Evolutionary conservation across 805 yeast genomes (phyloP), one percentile per base, ranked within the genome.

Genomic region (Maudiozyma barnettii): DNA sequence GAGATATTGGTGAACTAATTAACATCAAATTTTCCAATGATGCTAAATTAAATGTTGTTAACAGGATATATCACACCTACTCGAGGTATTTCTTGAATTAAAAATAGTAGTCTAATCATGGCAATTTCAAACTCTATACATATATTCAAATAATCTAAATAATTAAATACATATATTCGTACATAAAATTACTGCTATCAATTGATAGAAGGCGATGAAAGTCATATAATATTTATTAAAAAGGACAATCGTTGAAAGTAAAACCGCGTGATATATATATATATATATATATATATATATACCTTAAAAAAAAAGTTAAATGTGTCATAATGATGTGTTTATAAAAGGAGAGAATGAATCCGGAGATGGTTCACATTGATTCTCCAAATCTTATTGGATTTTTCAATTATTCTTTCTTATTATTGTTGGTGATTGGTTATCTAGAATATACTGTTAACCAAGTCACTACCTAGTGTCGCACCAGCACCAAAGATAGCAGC

Each of bases 401-500:
- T 26, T 26, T 26, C 30, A 26, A 26, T 2, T 2, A 26, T 9
- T 6, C 30, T 9, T 26, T 26, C 30, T 26, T 26, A 6, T 26
- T 26, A 26, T 12, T 9, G 30, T 6, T 9, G 7, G 30, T 26
- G 8, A 26, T 26, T 9, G 10, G 8, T 26, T 4, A 37, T 7
- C 33, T 45, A 45, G 21, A 45, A 45, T 6, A 45, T 45, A 33
- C 47, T 45, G 21, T 45, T 45, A 9, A 90, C 86, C 45, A 91
- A 57, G 58, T 84, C 88, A 41, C 86, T 75, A 60, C 98, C 98
- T 46, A 90, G 72, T 1, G 96, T 82, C 37, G 97, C 95, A 72
- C 98, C 98, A 9, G 95, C 96, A 66, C 97, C 97, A 54, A 88
- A 91, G 43, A 90, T 78, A 33, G 95, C 90, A n/a, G 97, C 95